Evolutionary conservation across 176 grass and related monocot species (phyloP), one percentile per base, ranked within the genome.

Genomic region (Luzula sylvatica): DNA sequence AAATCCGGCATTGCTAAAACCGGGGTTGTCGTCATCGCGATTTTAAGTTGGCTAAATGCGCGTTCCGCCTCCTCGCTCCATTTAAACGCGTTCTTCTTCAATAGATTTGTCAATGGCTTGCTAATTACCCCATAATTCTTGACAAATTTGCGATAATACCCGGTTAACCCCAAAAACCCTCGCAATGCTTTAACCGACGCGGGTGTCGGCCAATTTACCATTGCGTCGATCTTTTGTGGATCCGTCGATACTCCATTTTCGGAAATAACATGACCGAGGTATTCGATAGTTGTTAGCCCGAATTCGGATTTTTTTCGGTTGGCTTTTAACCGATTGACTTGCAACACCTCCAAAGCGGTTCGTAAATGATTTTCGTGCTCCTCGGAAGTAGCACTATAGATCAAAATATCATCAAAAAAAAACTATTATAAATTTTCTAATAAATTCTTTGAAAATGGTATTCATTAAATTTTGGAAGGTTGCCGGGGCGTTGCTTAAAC

Each of bases 361-460:
- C 8, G 4, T 17, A 46, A 4, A 46, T 46, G 42, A 3, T 46
- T 17, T 4, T 4, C 8, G 8, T 4, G 42, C 42, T 46, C 42
- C 42, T 46, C 42, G 8, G 1, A 6, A n/a, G 11, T 25, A 25
- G 22, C 11, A 30, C 52, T 56, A 56, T 56, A 56, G 1, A 56
- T 19, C 3, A 56, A 22, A 56, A 56, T 56, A n/a, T 56, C 52
- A 56, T 56, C 52, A 56, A 56, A 56, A 17, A n/a, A 56, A 56
- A 8, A 26, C 42, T 8, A 46, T 4, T 8, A 46, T 8, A 9
- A 46, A 46, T 9, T 9, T 46, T 8, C 5, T 46, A 3, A 46
- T 4, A 46, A 4, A 16, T 4, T 3, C 5, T 8, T 9, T 9
- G 9, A 46, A 55, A 2, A 55, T 55, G 4, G 3, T 3, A 22